Conservation (phyloP, 2,329 filamentous ascomycete genomes). For the Metarhizium anisopliae region DNA sequence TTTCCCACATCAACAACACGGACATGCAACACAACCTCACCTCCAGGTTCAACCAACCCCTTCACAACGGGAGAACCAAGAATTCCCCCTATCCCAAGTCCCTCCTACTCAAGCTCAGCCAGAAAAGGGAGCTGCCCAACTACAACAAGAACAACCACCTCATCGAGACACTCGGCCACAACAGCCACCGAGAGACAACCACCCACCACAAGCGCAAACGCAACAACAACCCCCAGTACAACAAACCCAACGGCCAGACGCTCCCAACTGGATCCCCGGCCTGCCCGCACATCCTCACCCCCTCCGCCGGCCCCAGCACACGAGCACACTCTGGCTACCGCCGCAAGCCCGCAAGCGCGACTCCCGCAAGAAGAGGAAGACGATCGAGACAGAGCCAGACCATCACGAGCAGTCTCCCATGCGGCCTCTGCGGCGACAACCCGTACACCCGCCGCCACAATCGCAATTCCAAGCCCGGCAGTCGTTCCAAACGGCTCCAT, state of each 20-base stretch:
- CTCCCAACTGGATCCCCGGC: slow-evolving; percentile 4
- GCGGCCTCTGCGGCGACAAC: neutral
- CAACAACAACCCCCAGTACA: neutral
- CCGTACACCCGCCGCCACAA: neutral
- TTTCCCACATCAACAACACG: too few species aligned
- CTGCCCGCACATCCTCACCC: slow-evolving; percentile 8
- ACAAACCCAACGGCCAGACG: neutral
- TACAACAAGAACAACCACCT: neutral
- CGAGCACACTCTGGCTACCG: slow-evolving; percentile 7
- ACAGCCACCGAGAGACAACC: slow-evolving; percentile 2
- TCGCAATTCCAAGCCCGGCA: too few species aligned
- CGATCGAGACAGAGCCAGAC: slow-evolving; percentile 6
- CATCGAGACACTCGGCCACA: neutral
- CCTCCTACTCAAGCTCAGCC: neutral
- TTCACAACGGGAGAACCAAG: too few species aligned
- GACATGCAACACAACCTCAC: too few species aligned
- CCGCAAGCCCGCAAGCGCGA: slow-evolving; percentile 1
- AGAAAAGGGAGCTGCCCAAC: neutral
- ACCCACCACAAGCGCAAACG: neutral
- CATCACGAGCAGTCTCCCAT: slow-evolving; percentile 3
- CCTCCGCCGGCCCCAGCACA: slow-evolving; percentile 5
- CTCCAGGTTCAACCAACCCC: too few species aligned
- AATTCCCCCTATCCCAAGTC: too few species aligned
- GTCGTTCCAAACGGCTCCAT: too few species aligned
- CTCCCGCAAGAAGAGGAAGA: neutral